Percentiles rank a stretch among this genome's conserved stretches.
phyloP scores from a whole-genome alignment of 2,329 filamentous ascomycete species.

The Pseudogymnoascus sp. region DNA sequence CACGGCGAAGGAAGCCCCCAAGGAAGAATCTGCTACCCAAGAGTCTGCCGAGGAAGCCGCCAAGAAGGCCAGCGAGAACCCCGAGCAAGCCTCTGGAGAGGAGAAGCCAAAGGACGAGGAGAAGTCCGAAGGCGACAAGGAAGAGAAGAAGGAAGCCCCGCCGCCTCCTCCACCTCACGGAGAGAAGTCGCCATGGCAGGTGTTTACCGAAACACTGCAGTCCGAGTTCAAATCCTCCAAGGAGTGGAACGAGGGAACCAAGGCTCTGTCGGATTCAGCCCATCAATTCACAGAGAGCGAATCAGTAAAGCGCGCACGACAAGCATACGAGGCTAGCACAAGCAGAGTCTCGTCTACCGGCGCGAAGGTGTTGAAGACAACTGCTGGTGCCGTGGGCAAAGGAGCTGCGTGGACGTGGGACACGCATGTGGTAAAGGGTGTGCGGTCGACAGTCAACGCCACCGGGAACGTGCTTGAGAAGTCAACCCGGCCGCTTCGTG shows the following conservation, averaged over 20 bases:
- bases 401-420: conserved; percentile 97
- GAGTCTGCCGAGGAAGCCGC: conserved; percentile 25
- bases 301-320: conserved; percentile 74
- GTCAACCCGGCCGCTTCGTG: conserved; percentile 85
- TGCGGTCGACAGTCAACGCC: conserved; percentile 75
- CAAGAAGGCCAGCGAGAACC: conserved; percentile 33
- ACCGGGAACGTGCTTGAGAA: conserved; percentile 87
- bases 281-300: conserved; percentile 92
- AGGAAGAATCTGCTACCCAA: conserved; percentile 16
- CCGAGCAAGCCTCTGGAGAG: conserved; percentile 21
- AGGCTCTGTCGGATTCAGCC: conserved; percentile 80
- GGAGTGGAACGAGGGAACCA: conserved; percentile 98
- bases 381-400: conserved; percentile 80
- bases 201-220: conserved; percentile 95
- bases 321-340: conserved; percentile 80
- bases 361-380: conserved; percentile 72
- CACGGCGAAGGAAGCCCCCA: neutral
- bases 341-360: conserved; percentile 75
- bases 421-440: conserved; percentile 82
- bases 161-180: conserved; percentile 92
- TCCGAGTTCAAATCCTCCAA: conserved; percentile 93
- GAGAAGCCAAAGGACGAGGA: conserved; percentile 38
- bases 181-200: conserved; percentile 97
- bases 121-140: conserved; percentile 38
- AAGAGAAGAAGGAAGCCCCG: conserved; percentile 54